These are phyloP conservation scores for Phytophthora ramorum DNA, from an alignment of 352 stramenopile species.

Conservation along the genomic window DNA sequence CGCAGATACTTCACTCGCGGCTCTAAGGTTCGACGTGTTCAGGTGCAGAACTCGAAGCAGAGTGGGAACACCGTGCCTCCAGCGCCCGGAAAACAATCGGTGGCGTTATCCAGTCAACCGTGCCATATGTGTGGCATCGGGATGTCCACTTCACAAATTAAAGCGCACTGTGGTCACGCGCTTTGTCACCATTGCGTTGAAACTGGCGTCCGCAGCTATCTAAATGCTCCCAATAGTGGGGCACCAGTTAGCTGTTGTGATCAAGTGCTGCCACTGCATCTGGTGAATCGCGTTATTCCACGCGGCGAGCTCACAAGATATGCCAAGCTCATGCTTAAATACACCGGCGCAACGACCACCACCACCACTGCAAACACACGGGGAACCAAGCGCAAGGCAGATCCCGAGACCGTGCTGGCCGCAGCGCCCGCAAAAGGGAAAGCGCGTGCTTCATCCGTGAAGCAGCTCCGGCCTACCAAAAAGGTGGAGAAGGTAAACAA, in stretches of 20 bases:
- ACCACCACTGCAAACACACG: not conserved
- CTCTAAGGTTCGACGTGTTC: not conserved
- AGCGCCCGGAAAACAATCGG: not conserved
- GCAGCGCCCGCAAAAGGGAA: slow-evolving; percentile 5
- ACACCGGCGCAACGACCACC: not conserved
- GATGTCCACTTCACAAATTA: not conserved
- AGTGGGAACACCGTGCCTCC: not conserved
- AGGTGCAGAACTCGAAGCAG: not conserved
- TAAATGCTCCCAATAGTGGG: slow-evolving; percentile 33
- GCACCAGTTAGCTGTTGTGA: slow-evolving; percentile 51
- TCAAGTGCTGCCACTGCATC: slow-evolving; percentile 39
- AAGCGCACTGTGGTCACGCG: slow-evolving; percentile 28
- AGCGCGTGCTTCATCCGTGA: slow-evolving; percentile 13
- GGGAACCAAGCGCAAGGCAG: slow-evolving; percentile 29
- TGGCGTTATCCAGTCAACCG: not conserved
- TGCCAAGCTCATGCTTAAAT: slow-evolving; percentile 35
- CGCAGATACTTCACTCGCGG: slow-evolving; percentile 21
- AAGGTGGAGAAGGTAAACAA: slow-evolving; percentile 1
- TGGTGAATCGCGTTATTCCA: slow-evolving; percentile 35
- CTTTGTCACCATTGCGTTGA: slow-evolving; percentile 49
- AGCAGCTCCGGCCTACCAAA: slow-evolving; percentile 1
- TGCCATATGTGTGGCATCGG: slow-evolving; percentile 15
- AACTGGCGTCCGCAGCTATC: slow-evolving; percentile 30
- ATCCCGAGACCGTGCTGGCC: not conserved
- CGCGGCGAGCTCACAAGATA: slow-evolving; percentile 39